These are phyloP conservation scores for Solanum hybrid DNA, from an alignment of 305 asterid genomes.

Conservation along the genomic window DNA sequence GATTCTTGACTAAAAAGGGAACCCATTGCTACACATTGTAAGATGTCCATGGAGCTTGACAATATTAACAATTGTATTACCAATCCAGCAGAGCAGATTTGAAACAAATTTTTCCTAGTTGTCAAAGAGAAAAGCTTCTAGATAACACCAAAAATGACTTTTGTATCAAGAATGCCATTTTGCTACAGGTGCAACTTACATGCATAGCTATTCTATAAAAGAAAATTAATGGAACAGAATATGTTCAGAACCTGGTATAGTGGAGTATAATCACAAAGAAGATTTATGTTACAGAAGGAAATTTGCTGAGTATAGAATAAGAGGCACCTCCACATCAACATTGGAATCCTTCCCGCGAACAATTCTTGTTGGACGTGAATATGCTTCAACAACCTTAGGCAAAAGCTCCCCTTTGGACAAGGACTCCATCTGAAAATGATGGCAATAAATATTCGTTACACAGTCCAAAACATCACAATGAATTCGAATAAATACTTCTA, in stretches of 20 bases:
- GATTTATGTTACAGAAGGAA: constrained; percentile 13
- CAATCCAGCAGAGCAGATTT: background rate
- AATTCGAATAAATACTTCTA: background rate
- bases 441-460: background rate
- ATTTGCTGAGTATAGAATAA: background rate
- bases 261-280: background rate
- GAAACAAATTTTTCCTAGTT: background rate
- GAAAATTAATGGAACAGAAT: background rate
- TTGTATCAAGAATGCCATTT: background rate
- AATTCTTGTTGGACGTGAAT: constrained; percentile 96
- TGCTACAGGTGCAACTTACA: background rate
- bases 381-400: constrained; percentile 79
- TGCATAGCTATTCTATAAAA: background rate
- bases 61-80: background rate
- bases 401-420: constrained; percentile 59
- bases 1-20: background rate
- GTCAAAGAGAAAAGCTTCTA: background rate
- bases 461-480: background rate
- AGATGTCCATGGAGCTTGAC: background rate
- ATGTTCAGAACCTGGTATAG: background rate
- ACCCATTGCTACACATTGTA: background rate
- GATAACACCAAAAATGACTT: background rate
- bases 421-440: constrained; percentile 56
- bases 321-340: constrained; percentile 53
- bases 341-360: constrained; percentile 77